Conservation (phyloP, 2,329 filamentous ascomycete species). For the Gaeumannomyces sp. region DNA sequence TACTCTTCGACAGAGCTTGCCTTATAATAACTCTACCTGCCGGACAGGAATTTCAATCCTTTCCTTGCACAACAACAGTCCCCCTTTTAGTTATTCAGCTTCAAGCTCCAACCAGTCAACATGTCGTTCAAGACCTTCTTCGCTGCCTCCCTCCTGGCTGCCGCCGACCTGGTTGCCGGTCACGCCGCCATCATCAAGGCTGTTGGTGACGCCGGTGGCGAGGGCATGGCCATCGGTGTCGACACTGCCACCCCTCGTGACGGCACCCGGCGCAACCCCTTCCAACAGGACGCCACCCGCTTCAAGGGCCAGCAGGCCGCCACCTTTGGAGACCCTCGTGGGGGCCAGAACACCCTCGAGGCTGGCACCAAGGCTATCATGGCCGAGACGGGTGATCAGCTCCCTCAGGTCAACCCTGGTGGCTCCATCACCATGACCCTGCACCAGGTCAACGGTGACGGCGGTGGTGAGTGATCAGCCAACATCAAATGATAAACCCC, state of each 20-base stretch:
- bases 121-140: slow-evolving; percentile 29
- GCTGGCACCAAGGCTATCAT: slow-evolving; percentile 52
- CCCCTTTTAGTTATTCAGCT: not conserved
- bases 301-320: slow-evolving; percentile 49
- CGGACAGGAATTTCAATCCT: not conserved
- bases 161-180: slow-evolving; percentile 49
- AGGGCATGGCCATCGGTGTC: slow-evolving; percentile 45
- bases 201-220: slow-evolving; percentile 50
- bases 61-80: not conserved
- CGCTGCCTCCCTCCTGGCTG: slow-evolving; percentile 43
- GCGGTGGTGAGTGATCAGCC: slow-evolving; percentile 30
- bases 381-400: slow-evolving; percentile 45
- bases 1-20: slow-evolving; percentile 4
- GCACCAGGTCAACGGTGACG: slow-evolving; percentile 62
- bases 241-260: slow-evolving; percentile 53
- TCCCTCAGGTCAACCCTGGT: slow-evolving; percentile 54
- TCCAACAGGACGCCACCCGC: slow-evolving; percentile 59
- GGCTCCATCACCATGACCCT: slow-evolving; percentile 56
- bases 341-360: slow-evolving; percentile 51
- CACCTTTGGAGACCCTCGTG: slow-evolving; percentile 52
- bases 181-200: slow-evolving; percentile 56
- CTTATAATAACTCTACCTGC: not conserved
- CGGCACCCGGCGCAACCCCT: slow-evolving; percentile 52
- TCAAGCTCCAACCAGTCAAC: slow-evolving; percentile 11
- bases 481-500: too few species aligned